These are phyloP conservation scores for Neonothopanus nambi DNA, from an alignment of 1,284 basidiomycete species.

Conservation along the genomic window DNA sequence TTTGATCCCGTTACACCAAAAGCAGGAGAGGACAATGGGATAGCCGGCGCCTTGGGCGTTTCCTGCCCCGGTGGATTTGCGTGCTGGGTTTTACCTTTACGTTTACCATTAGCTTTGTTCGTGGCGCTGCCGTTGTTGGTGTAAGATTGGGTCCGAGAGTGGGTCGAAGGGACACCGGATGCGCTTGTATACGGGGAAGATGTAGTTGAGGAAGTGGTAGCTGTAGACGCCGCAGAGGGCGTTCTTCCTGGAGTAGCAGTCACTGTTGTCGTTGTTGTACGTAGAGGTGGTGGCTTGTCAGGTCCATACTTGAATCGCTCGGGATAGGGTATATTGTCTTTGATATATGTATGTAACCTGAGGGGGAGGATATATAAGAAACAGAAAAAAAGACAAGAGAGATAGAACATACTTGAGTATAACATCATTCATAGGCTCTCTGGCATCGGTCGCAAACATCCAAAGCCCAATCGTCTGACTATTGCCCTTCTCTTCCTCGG, in stretches of 20 bases:
- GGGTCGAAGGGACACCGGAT: background rate
- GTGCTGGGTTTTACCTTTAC: constrained; percentile 9
- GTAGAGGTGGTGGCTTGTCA: constrained; percentile 52
- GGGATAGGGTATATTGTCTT: constrained; percentile 64
- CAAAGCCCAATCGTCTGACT: constrained; percentile 73
- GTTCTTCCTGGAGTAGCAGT: constrained; percentile 18
- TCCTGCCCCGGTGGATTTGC: constrained; percentile 1
- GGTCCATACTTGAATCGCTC: constrained; percentile 69
- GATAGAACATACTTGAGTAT: constrained; percentile 52
- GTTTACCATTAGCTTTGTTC: too few relatives aligned
- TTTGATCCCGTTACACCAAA: constrained; percentile 19
- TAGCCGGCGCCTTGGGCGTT: constrained; percentile 11
- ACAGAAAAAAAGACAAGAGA: constrained; percentile 1
- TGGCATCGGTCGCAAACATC: constrained; percentile 72
- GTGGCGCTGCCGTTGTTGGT: too few relatives aligned
- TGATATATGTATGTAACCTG: constrained; percentile 66
- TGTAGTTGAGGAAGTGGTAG: constrained; percentile 5
- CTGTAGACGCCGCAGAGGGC: constrained; percentile 13
- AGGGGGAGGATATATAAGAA: constrained; percentile 8
- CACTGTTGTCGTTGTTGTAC: constrained; percentile 26
- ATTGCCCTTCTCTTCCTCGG: constrained; percentile 53
- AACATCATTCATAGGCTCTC: constrained; percentile 70
- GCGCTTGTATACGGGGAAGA: constrained; percentile 4
- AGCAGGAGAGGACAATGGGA: background rate
- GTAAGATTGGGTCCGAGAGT: too few relatives aligned